Evolutionary conservation across 805 yeast genomes (phyloP).

Genomic region (Wickerhamiella alocasiicola): DNA sequence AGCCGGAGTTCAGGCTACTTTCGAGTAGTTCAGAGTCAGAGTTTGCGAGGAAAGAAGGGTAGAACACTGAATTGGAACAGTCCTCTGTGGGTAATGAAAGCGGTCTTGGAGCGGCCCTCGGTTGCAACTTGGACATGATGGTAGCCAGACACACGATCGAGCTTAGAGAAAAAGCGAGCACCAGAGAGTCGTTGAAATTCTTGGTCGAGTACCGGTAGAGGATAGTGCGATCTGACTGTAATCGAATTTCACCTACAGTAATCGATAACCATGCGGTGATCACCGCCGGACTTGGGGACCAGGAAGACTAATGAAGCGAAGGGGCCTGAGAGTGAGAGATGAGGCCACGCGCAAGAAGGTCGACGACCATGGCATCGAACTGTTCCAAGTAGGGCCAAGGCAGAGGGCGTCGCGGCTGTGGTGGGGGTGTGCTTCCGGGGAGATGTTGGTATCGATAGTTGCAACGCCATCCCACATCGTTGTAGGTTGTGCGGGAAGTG

Average conservation of each 20-base stretch:
- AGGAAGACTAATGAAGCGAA: not conserved
- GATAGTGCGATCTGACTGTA: not conserved
- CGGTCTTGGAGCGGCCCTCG: not conserved
- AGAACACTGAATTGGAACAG: not conserved
- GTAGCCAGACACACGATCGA: conserved; percentile 1
- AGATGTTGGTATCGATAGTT: no score
- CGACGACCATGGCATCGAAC: not conserved
- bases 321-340: not conserved
- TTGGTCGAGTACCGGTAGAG: not conserved
- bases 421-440: not conserved
- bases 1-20: no score
- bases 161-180: not conserved
- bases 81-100: not conserved
- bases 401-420: not conserved
- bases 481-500: no score
- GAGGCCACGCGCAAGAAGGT: not conserved
- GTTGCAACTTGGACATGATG: not conserved
- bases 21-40: no score
- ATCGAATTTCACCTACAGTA: not conserved
- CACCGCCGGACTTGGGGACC: conserved; percentile 1
- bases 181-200: not conserved
- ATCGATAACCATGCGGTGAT: conserved; percentile 1
- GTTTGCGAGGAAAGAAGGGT: not conserved
- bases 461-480: no score
- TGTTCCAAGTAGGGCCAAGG: not conserved